phyloP scores from a whole-genome alignment of 495 filamentous ascomycete species.

The Penicillium subrubescens region DNA sequence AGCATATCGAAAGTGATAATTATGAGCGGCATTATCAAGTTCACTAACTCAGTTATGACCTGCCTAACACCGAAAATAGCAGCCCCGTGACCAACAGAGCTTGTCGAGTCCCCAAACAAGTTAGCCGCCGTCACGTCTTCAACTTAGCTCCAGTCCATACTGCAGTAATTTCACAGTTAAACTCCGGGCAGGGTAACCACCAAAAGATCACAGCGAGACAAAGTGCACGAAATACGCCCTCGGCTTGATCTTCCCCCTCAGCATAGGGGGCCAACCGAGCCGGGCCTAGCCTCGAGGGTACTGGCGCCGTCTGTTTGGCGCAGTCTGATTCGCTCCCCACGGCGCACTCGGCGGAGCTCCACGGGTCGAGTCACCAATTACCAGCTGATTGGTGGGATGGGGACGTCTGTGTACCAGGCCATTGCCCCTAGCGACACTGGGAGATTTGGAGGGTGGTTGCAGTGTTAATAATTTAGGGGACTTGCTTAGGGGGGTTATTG shows the following conservation, averaged over 20 bases:
- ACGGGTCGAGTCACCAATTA: slow-evolving; percentile 2
- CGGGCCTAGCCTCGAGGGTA: not conserved
- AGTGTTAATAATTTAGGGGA: slow-evolving; percentile 2
- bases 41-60: not conserved
- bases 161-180: not conserved
- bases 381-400: slow-evolving; percentile 8
- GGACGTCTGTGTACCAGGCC: not conserved
- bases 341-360: not conserved
- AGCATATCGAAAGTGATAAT: not conserved
- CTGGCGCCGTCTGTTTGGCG: not conserved
- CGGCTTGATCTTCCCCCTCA: slow-evolving; percentile 16
- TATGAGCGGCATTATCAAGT: not conserved
- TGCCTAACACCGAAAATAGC: slow-evolving; percentile 1
- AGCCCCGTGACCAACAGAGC: slow-evolving; percentile 13
- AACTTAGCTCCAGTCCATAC: too few relatives aligned
- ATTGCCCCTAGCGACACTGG: slow-evolving; percentile 25
- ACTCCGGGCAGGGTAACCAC: not conserved
- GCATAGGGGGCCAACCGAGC: not conserved
- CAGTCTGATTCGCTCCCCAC: slow-evolving; percentile 1
- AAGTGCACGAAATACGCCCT: slow-evolving; percentile 10
- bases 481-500: not conserved
- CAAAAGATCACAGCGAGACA: not conserved
- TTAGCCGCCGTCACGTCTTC: not conserved
- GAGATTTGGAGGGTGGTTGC: not conserved
- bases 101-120: not conserved